Base-by-base conservation (phyloP, 2,329 filamentous ascomycete species). In the Sarocladiaceae sp. region DNA sequence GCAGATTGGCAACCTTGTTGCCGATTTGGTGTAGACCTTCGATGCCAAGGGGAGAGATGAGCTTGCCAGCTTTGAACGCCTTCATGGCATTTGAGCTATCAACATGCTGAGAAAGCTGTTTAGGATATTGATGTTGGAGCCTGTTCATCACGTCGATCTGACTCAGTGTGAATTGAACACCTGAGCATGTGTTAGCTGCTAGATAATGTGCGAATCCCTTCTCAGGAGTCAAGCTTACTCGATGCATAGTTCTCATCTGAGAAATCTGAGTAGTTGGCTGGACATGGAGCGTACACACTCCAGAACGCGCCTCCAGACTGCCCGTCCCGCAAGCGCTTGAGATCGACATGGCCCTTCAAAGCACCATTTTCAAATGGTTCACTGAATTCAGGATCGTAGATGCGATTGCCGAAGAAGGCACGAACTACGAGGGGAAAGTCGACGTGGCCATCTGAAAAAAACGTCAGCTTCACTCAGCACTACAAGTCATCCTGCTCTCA, bases 21-120 rank as follows among this genome's bases (percentile, higher is more conserved):
- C 90, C 92, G 59, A 97, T 95, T 62, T 96, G 93, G 64, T 97
- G 93, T 7, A 97, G 79, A 3, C 93, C 93, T 71, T 96, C 91
- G 50, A 95, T 83, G 2, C 86, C 89, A 3, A 93, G 71, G 0
- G 89, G 88, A 1, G 88, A 92, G 61, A 94, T 87, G 48, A 95
- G 74, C 59, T 81, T 81, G 57, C 79, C 78, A 23, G 75, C 58
- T 49, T 71, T 71, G 66, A 88, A 88, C 23, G 83, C 82, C 2
- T 75, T 64, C 33, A 84, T 64, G 3, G 88, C 88, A 26, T 79
- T 78, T 46, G 73, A 75, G 58, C 82, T 82, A 60, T 84, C 79
- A 0, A 79, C 67, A 1, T 79, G 72, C 0, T 79, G 78, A 1
- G 89, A 89, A 68, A 95, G 91, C 59, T 84, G 76, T 15, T 77